Conservation (phyloP, 176 grass and related monocot genomes). For the Aegilops speltoides region DNA sequence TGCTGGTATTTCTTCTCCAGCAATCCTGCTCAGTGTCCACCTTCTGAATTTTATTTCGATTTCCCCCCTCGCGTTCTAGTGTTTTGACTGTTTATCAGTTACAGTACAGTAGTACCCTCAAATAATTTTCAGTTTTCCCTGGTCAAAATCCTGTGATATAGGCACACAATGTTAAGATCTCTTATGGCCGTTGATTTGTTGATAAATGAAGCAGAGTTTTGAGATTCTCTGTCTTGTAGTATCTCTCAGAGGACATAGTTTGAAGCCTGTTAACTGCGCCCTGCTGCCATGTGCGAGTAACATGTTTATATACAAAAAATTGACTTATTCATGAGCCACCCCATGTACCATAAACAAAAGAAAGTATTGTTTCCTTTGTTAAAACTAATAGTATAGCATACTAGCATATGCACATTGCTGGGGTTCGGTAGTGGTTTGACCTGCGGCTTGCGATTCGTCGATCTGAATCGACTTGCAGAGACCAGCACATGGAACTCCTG, state of each 20-base stretch:
- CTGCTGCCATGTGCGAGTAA: not conserved
- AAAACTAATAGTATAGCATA: not conserved
- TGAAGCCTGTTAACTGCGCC: not conserved
- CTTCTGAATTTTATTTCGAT: not conserved
- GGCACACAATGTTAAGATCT: constrained; percentile 4
- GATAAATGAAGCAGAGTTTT: not conserved
- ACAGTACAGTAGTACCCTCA: not conserved
- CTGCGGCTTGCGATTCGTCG: no score
- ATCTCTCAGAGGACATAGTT: not conserved
- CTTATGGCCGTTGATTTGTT: not conserved
- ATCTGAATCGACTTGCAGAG: not conserved
- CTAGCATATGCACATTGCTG: not conserved
- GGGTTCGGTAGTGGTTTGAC: not conserved
- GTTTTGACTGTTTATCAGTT: not conserved
- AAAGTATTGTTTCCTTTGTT: not conserved
- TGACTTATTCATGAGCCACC: not conserved
- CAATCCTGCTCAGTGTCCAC: not conserved
- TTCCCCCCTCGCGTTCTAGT: not conserved
- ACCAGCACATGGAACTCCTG: not conserved
- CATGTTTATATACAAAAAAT: not conserved
- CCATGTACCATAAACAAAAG: not conserved
- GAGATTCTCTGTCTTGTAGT: not conserved
- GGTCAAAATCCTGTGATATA: not conserved
- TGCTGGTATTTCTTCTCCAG: not conserved
- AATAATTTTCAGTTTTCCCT: not conserved